phyloP scores from a whole-genome alignment of 2,329 filamentous ascomycete genomes.

The Elsinoe batatas region DNA sequence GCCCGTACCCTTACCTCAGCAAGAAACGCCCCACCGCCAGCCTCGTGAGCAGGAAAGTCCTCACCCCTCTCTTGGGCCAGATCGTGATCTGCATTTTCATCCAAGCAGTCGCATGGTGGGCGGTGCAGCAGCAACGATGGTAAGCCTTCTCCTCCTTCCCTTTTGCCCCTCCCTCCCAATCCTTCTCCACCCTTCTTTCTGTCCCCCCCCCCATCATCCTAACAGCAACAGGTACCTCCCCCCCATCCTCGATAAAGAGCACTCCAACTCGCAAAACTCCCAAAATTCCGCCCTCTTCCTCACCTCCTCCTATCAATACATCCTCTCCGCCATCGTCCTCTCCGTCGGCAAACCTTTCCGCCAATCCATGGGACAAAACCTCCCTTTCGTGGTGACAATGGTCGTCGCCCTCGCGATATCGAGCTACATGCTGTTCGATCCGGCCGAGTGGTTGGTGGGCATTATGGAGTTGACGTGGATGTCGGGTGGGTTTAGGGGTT shows the following conservation, averaged over 20 bases:
- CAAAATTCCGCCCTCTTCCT: constrained; percentile 90
- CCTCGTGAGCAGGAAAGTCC: constrained; percentile 82
- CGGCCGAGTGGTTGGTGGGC: constrained; percentile 56
- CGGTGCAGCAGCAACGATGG: constrained; percentile 73
- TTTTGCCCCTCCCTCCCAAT: not conserved
- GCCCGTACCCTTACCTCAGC: constrained; percentile 65
- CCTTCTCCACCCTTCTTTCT: too few species aligned
- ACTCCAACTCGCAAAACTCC: constrained; percentile 80
- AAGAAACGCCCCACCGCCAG: constrained; percentile 84
- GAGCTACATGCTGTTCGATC: constrained; percentile 69
- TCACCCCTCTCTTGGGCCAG: constrained; percentile 81
- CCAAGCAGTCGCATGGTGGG: constrained; percentile 63
- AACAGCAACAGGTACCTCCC: constrained; percentile 55
- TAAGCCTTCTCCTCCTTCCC: constrained; percentile 29
- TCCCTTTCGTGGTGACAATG: constrained; percentile 76
- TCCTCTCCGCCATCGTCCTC: constrained; percentile 76
- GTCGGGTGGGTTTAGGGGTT: constrained; percentile 60
- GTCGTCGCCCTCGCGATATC: constrained; percentile 56
- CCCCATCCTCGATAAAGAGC: constrained; percentile 63
- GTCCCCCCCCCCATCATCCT: too few species aligned
- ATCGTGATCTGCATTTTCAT: constrained; percentile 70
- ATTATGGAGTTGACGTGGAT: constrained; percentile 83
- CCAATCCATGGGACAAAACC: constrained; percentile 67
- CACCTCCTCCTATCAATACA: constrained; percentile 89
- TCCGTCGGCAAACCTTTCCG: constrained; percentile 88